phyloP scores from a whole-genome alignment of 1,284 basidiomycete genomes.

The Puccinia coronata region DNA sequence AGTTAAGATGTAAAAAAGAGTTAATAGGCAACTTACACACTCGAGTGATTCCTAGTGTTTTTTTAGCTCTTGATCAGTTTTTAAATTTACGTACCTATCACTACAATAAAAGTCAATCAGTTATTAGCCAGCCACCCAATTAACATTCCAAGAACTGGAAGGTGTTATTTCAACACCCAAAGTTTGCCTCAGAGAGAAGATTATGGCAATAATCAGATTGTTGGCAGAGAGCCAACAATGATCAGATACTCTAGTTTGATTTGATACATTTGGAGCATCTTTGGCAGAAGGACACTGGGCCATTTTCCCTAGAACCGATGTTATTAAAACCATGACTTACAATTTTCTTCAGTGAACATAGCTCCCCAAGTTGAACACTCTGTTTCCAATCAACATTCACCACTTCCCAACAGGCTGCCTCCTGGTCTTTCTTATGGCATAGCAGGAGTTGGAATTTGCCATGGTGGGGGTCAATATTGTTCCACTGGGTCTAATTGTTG shows the following conservation, averaged over 20 bases:
- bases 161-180: background rate
- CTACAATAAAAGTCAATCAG: too few relatives aligned
- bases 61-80: too few relatives aligned
- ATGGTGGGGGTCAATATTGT: background rate
- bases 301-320: too few relatives aligned
- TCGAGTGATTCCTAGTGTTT: background rate
- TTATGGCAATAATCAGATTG: constrained; percentile 2
- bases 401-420: too few relatives aligned
- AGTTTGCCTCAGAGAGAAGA: constrained; percentile 28
- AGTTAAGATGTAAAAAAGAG: background rate
- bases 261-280: constrained; percentile 23
- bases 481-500: background rate
- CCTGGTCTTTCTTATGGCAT: constrained; percentile 12
- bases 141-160: too few relatives aligned
- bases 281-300: background rate
- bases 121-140: too few relatives aligned
- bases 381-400: background rate
- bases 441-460: background rate
- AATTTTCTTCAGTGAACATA: too few relatives aligned
- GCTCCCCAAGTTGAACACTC: too few relatives aligned
- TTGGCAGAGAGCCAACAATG: background rate
- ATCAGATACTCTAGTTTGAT: constrained; percentile 27
- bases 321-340: too few relatives aligned
- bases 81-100: too few relatives aligned
- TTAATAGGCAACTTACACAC: background rate